Evolutionary conservation across 2,329 filamentous ascomycete genomes (phyloP), one percentile per base, ranked within the genome.

Genomic region (Diplodia scrobiculata): DNA sequence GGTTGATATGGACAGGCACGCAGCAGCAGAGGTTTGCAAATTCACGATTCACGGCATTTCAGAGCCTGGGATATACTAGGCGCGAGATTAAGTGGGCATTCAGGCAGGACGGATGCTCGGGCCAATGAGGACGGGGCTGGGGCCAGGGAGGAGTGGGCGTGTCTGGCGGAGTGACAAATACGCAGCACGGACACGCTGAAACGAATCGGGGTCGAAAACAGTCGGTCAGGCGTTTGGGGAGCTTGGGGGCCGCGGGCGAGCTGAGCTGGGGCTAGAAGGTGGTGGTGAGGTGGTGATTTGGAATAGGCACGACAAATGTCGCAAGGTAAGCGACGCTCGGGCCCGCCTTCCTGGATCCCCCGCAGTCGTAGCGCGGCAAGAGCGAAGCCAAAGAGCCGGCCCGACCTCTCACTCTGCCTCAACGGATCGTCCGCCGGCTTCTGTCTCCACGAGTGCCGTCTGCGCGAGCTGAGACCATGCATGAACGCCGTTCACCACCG

Each of bases 81-180:
- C 25, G 9, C 38, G 58, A 62, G 58, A 62, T 62, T 62, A 50
- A 60, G 55, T 47, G 55, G 38, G 55, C 27, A 36, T n/a, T 34
- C 32, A 34, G 34, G 34, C 34, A 36, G 29, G 54, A 47, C 38
- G 21, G 38, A 14, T 5, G 38, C 54, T 17, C n/a, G 27, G 27
- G 10, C 45, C 25, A 50, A 50, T 36, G 41, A 29, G 25, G 58
- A 25, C 6, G 25, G 13, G 38, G 13, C 6, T 27, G 27, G 38
- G 9, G 41, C 58, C 27, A 29, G 19, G 25, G 48, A 27, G n/a
- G 32, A 38, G 14, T 25, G 19, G 13, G 7, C 54, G 19, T 45
- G 41, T 45, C 41, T 45, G 32, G 58, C 45, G 58, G 58, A 50
- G 41, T 62, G 58, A 62, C 58, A 62, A 62, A 62, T 62, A 62